phyloP scores from a whole-genome alignment of 139 green algal species.

The Limnomonas spitsbergensis region DNA sequence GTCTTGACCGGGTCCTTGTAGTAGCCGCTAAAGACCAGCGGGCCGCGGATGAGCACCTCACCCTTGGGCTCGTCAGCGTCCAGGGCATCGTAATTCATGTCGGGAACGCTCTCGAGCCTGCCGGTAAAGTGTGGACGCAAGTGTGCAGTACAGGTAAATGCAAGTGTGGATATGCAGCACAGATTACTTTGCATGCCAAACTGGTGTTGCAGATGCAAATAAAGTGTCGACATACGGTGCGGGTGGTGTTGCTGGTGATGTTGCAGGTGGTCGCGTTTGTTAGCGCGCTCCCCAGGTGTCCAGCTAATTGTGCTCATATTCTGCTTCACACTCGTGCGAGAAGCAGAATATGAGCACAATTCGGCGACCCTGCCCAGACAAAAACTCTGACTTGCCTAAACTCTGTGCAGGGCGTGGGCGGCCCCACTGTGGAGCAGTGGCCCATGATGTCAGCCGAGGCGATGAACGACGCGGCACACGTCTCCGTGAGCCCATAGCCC shows the following conservation, averaged over 20 bases:
- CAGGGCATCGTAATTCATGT: constrained; percentile 84
- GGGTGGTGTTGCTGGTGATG: too few species aligned
- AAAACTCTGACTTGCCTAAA: constrained; percentile 38
- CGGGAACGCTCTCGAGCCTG: constrained; percentile 79
- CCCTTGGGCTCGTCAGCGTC: constrained; percentile 44
- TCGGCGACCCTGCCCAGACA: too few species aligned
- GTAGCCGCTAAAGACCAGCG: constrained; percentile 87
- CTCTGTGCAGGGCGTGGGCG: constrained; percentile 63
- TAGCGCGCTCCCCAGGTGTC: too few species aligned
- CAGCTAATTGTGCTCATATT: too few species aligned
- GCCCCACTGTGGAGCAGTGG: constrained; percentile 61
- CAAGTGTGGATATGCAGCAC: too few species aligned
- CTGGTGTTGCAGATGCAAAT: too few species aligned
- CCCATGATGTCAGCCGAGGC: constrained; percentile 47
- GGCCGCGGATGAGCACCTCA: constrained; percentile 72
- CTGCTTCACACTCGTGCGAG: too few species aligned
- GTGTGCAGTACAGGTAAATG: neutral
- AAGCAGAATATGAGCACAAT: too few species aligned
- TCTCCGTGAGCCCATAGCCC: constrained; percentile 92
- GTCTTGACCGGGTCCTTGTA: constrained; percentile 83
- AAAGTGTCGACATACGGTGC: too few species aligned
- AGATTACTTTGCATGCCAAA: too few species aligned
- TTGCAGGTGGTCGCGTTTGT: too few species aligned
- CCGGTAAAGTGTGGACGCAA: neutral
- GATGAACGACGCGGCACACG: constrained; percentile 75